Evolutionary conservation across 139 green algal species (phyloP), one percentile per base, ranked within the genome.

Genomic region (Astrephomene gubernaculifera): DNA sequence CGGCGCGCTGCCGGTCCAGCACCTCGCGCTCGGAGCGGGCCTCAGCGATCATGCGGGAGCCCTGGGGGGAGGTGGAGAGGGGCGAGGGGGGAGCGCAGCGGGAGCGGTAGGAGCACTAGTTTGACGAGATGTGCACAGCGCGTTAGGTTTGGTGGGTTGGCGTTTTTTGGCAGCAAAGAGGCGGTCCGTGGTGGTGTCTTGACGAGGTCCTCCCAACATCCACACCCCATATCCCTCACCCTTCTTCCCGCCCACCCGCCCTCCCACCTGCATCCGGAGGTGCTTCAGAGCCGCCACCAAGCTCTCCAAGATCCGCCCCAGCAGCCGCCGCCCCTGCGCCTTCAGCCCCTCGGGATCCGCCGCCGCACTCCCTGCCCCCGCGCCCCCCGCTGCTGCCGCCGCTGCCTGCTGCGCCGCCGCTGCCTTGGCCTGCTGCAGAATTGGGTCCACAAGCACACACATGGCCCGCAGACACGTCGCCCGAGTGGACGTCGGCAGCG

Each of bases 291-390:
- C 98, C 43, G 71, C 83, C 49, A 96, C 92, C 71, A 99, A 95
- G 60, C 90, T 93, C 33, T 96, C 93, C 65, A 99, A 90, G 64
- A 99, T 97, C 31, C 88, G 89, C 25, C 83, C 91, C 61, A 98
- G 90, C 64, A 97, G 92, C 8, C 74, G 71, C 24, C 93, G 86
- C 65, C 88, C 90, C 10, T 64, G 61, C 74, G 92, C 64, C 25
- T 70, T 63, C 24, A 87, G 45, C 25, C n/a, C n/a, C n/a, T n/a
- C n/a, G n/a, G n/a, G 64, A 99, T 97, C 31, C 88, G 89, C 25
- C 83, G 90, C 61, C 98, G 90, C 64, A 97, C 91, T 5, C 74
- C 68, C 24, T 92, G 86, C 65, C 88, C 90, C 10, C 60, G 61
- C 74, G 92, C 64, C 25, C 73, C 63, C 24, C 86, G 45, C 25